Evolutionary conservation across 2,329 filamentous ascomycete species (phyloP), one percentile per base, ranked within the genome.

Genomic region (Chaetomium olivaceum): DNA sequence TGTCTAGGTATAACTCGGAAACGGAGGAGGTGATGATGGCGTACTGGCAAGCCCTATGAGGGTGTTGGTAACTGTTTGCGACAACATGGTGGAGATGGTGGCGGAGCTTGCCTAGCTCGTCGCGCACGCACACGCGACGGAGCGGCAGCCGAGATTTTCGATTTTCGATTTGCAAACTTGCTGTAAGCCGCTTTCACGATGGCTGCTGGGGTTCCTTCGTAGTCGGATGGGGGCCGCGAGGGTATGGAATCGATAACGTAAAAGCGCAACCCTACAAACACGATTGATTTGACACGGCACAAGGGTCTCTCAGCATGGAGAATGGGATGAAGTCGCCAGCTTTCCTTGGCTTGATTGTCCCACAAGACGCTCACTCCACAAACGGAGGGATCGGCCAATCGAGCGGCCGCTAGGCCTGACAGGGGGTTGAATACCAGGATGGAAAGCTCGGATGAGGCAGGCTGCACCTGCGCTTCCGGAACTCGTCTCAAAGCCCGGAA

Each of bases 21-120:
- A 4, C 31, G 16, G 31, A 11, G 14, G 31, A n/a, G 23, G 31
- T 19, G 21, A 19, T 19, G 2, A 43, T 16, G 25, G 73, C 78
- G 36, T 78, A 80, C 79, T 76, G 64, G 74, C 74, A 63, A 81
- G 76, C 74, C 76, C 78, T 72, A 77, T 64, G 52, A 74, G 73
- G 72, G 76, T 74, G 76, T 73, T 72, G 71, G 75, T 74, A 57
- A 79, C 67, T 61, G 75, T 71, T 66, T 75, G 71, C 67, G 66
- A 48, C 51, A 78, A 72, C 78, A 79, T 80, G 71, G 62, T 75
- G 62, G 72, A 54, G 55, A 33, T n/a, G 6, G 50, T 21, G 33
- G 33, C n/a, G 16, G 16, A 57, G 59, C 50, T 52, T 61, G 60
- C 64, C 57, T 55, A 64, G 63, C 67, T 58, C 52, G 61, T 52